A percentile compares a stretch with the other conserved stretches of the same genome.
Evolutionary conservation across 2,329 filamentous ascomycete genomes (phyloP).

Genomic region (Arachnopeziza araneosa): DNA sequence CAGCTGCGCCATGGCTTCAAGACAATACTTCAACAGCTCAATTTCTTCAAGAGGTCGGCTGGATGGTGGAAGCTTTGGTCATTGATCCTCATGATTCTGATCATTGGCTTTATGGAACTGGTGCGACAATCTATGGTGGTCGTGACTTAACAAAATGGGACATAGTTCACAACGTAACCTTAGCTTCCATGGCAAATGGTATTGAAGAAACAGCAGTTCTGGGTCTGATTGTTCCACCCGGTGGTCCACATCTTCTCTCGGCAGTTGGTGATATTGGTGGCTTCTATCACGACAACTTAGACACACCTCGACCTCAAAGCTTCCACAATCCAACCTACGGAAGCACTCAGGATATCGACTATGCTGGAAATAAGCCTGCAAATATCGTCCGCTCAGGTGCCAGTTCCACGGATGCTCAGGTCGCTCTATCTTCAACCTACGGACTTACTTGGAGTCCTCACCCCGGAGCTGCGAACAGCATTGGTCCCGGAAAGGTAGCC

Average conservation of each 20-base stretch:
- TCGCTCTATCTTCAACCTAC: constrained; percentile 15
- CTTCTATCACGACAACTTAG: constrained; percentile 15
- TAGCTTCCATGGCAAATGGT: constrained; percentile 20
- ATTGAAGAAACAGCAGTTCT: constrained; percentile 25
- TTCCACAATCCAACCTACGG: constrained; percentile 13
- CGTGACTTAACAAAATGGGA: constrained; percentile 19
- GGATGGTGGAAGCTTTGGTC: constrained; percentile 55
- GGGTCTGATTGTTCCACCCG: constrained; percentile 17
- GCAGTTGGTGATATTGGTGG: constrained; percentile 26
- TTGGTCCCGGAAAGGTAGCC: constrained; percentile 11
- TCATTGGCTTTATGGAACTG: constrained; percentile 57
- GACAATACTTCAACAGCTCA: constrained; percentile 17
- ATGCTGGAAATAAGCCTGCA: constrained; percentile 19
- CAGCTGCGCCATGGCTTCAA: constrained; percentile 18
- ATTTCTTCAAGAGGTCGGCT: constrained; percentile 38
- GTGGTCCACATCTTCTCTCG: constrained; percentile 21
- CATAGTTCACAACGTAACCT: constrained; percentile 10
- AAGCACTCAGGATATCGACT: constrained; percentile 23
- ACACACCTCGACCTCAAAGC: constrained; percentile 10
- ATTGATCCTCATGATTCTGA: constrained; percentile 54
- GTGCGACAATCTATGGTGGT: constrained; percentile 48
- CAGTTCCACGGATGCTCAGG: constrained; percentile 4
- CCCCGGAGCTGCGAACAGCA: constrained; percentile 9
- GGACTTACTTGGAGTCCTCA: constrained; percentile 13
- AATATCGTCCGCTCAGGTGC: constrained; percentile 16